Evolutionary conservation across 306 rosid genomes (phyloP), one percentile per base, ranked within the genome.

Genomic region (Trifolium pratense): DNA sequence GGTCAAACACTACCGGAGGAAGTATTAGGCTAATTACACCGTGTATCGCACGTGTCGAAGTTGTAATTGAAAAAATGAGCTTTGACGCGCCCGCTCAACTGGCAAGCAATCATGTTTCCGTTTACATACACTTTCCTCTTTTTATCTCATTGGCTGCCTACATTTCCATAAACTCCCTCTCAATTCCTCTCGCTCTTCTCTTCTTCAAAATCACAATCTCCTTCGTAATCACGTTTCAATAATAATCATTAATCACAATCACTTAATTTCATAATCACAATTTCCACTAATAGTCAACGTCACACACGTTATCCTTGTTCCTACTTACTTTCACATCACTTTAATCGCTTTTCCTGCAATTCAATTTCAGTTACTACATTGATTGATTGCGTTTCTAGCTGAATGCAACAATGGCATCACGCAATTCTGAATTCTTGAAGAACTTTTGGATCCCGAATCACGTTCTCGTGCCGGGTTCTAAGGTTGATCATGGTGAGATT

Each of bases 371-470:
- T 40, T 20, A 2, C 52, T 66, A 55, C 59, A 36, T 66, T 66
- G 17, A n/a, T n/a, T n/a, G n/a, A 18, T 12, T 29, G 4, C 32
- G 18, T 63, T 52, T 71, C 77, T 74, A 86, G 86, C 51, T 82
- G 58, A 76, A 79, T 79, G 81, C 55, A 37, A 67, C 73, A 55
- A 89, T 88, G 91, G 84, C 82, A 11, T 77, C 76, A 65, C 74
- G 81, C 20, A 32, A 66, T 7, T 40, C 70, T 5, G 69, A 81
- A 0, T 79, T 85, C 59, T 37, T 88, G 77, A 75, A 82, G 76
- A 73, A 84, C 7, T 94, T 94, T 64, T 46, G 62, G 78, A 94
- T 94, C 72, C 96, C 98, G 9, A 23, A 70, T 45, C 84, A 87
- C 79, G 77, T 91, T 55, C 87, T 94, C 45, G 76, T 64, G 65